These are phyloP conservation scores for Saraca asoca DNA, from an alignment of 331 rosid genomes.

Conservation along the genomic window DNA sequence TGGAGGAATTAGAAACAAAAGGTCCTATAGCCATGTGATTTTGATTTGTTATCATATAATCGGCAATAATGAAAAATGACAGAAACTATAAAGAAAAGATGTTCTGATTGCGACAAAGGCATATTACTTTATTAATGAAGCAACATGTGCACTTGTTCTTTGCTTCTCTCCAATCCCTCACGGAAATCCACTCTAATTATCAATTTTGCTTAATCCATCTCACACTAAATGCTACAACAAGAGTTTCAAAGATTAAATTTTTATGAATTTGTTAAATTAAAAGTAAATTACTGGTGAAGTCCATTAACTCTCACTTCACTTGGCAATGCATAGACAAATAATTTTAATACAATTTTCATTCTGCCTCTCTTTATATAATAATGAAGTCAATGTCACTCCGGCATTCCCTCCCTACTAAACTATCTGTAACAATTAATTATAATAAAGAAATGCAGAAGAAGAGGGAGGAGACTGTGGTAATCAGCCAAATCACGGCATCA, in stretches of 20 bases:
- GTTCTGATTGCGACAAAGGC: conserved; percentile 6
- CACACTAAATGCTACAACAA: too few relatives aligned
- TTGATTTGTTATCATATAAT: conserved; percentile 28
- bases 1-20: too few relatives aligned
- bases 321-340: too few relatives aligned
- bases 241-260: too few relatives aligned
- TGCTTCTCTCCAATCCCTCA: conserved; percentile 7
- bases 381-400: conserved; percentile 28
- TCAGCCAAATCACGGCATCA: conserved; percentile 31
- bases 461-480: conserved; percentile 2
- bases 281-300: too few relatives aligned
- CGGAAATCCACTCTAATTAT: conserved; percentile 26
- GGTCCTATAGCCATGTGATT: conserved; percentile 30
- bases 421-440: background rate
- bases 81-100: conserved; percentile 6
- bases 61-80: conserved; percentile 1
- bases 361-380: too few relatives aligned
- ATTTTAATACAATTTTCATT: too few relatives aligned
- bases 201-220: background rate
- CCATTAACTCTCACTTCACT: too few relatives aligned
- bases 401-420: conserved; percentile 43
- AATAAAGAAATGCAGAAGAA: too few relatives aligned
- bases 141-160: conserved; percentile 40
- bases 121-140: conserved; percentile 9
- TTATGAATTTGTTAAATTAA: too few relatives aligned